These are phyloP conservation scores for Lactarius sp. DNA, from an alignment of 768 basidiomycete species.

Conservation along the genomic window DNA sequence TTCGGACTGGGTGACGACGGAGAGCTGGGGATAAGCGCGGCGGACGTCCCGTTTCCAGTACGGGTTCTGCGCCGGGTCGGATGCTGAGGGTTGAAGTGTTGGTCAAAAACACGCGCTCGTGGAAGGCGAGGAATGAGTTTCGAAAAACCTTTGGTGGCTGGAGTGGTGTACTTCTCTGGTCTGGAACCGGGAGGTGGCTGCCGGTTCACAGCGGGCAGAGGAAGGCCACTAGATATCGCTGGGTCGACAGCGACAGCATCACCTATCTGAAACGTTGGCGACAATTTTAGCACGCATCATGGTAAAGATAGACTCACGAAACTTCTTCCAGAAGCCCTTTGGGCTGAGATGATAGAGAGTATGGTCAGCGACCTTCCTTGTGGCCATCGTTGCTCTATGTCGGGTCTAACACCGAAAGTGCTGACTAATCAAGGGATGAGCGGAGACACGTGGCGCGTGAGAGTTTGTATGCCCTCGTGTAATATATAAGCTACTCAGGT, in stretches of 20 bases:
- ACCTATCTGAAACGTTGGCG: slow-evolving; percentile 42
- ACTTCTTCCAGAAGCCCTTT: slow-evolving; percentile 96
- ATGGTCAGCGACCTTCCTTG: slow-evolving; percentile 78
- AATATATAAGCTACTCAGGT: no score
- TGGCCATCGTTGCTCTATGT: slow-evolving; percentile 47
- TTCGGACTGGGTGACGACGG: slow-evolving; percentile 80
- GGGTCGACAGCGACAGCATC: slow-evolving; percentile 83
- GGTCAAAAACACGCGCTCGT: slow-evolving; percentile 19
- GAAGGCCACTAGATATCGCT: slow-evolving; percentile 87
- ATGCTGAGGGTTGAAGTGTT: slow-evolving; percentile 47
- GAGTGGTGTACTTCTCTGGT: slow-evolving; percentile 80
- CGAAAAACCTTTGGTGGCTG: slow-evolving; percentile 75
- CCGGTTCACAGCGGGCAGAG: slow-evolving; percentile 64
- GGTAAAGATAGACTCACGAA: slow-evolving; percentile 51
- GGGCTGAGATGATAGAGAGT: slow-evolving; percentile 87
- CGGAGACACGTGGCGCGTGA: background rate
- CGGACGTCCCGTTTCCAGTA: slow-evolving; percentile 97
- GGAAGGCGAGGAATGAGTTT: slow-evolving; percentile 9
- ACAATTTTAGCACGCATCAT: background rate
- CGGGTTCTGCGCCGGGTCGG: slow-evolving; percentile 82
- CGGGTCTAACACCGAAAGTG: background rate
- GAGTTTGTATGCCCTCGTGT: no score
- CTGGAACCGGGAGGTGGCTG: slow-evolving; percentile 87
- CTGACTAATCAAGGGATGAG: slow-evolving; percentile 8
- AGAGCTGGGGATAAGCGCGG: slow-evolving; percentile 87